A percentile compares a stretch with the other conserved stretches of the same genome.
Evolutionary conservation across 768 basidiomycete genomes (phyloP).

Genomic region (Mycena vitilis): DNA sequence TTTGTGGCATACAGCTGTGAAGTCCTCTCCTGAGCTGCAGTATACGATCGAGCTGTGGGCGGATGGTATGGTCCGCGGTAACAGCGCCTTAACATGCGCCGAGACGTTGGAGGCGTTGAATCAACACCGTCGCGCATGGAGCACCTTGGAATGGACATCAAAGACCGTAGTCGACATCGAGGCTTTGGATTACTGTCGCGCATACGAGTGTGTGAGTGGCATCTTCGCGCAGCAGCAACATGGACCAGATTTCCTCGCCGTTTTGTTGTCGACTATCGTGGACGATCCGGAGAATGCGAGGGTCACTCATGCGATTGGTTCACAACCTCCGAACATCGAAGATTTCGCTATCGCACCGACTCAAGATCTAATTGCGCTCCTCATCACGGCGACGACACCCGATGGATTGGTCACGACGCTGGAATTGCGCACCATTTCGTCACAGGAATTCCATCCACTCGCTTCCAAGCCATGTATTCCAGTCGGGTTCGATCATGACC

Average conservation of each 20-base stretch:
- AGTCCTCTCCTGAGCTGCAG: constrained; percentile 9
- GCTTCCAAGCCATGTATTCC: neutral
- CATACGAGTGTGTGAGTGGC: constrained; percentile 15
- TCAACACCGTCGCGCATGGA: constrained; percentile 17
- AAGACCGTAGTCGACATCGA: neutral
- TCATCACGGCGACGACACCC: neutral
- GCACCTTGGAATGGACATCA: constrained; percentile 16
- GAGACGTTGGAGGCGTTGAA: constrained; percentile 3
- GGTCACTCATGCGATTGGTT: neutral
- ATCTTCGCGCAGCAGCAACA: constrained; percentile 3
- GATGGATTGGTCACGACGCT: neutral
- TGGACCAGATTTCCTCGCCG: neutral
- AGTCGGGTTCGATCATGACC: neutral
- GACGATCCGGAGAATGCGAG: neutral
- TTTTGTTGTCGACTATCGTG: neutral
- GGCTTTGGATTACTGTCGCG: neutral
- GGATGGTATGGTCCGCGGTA: constrained; percentile 10
- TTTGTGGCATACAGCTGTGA: constrained; percentile 6
- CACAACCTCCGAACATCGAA: neutral
- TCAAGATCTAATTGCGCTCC: constrained; percentile 1
- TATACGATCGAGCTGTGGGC: constrained; percentile 23
- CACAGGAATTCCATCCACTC: constrained; percentile 1
- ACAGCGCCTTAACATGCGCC: neutral
- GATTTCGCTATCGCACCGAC: constrained; percentile 16
- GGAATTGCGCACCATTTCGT: constrained; percentile 17